Base-by-base conservation (phyloP, 1,284 basidiomycete species). In the Phenoliferia sp. region DNA sequence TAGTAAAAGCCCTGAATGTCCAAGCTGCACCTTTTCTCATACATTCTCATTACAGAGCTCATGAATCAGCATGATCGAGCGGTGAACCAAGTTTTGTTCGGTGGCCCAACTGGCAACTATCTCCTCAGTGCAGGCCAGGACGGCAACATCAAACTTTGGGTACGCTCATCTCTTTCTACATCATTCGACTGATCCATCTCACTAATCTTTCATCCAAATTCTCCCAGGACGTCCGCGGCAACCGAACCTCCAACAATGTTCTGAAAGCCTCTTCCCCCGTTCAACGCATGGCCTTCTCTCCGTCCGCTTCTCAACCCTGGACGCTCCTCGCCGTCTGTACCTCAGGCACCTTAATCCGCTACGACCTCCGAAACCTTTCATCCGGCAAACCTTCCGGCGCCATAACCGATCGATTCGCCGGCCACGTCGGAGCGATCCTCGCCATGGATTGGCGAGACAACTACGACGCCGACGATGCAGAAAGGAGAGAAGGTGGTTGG, bases 61-160 rank as follows among this genome's bases (percentile, higher is more conserved):
- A 72, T 67, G 59, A 61, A 72, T 44, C 68, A 73, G 31, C 70
- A 72, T 50, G 70, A 73, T 32, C 68, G 70, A 48, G 68, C 70
- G 5, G 68, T 73, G 26, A 73, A 73, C 10, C 62, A 65, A 3
- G 67, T 73, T 29, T 64, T 70, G 6, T 73, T 73, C 17, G 72
- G 72, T 16, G 72, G 72, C 10, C 64, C 63, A 22, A 67, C 66
- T 2, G 72, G 72, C 26, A 68, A 61, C 33, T 72, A 64, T 64
- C 63, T 73, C 3, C 66, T 72, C 62, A 73, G 72, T 60, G 70
- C 70, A 2, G 70, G 72, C 4, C 70, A 73, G 33, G 70, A 73
- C 44, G 72, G 72, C 9, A 65, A 69, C 58, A 73, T 73, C 59
- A 71, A 70, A 64, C 59, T 73, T 4, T 73, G 70, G 70, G 70